These are phyloP conservation scores for Sphagnum tenellum DNA, from an alignment of 225 moss, liverwort and hornwort genomes.

Conservation along the genomic window DNA sequence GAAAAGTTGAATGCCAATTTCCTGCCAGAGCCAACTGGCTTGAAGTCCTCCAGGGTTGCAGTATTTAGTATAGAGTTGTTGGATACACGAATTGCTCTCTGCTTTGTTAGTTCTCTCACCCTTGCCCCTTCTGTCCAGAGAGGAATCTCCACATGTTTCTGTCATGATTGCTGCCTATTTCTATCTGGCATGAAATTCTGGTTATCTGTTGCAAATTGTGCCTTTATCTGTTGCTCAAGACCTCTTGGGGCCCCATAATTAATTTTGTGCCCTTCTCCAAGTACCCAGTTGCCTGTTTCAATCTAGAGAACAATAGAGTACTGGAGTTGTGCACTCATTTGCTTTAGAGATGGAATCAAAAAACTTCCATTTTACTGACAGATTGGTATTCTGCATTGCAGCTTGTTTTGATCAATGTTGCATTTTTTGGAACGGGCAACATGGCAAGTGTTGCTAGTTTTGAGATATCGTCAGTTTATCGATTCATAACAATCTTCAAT, in stretches of 20 bases:
- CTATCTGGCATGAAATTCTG: too few species aligned
- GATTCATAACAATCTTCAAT: slow-evolving; percentile 93
- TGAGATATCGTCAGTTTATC: slow-evolving; percentile 97
- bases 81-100: slow-evolving; percentile 80
- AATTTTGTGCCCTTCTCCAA: too few species aligned
- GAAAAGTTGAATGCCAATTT: slow-evolving; percentile 34
- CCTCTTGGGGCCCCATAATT: too few species aligned
- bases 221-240: too few species aligned
- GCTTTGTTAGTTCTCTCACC: slow-evolving; percentile 63
- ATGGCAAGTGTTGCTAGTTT: slow-evolving; percentile 98
- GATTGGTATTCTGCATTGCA: slow-evolving; percentile 15
- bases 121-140: slow-evolving; percentile 1
- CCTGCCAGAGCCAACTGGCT: slow-evolving; percentile 32
- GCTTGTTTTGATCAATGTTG: slow-evolving; percentile 86
- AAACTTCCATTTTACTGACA: too few species aligned
- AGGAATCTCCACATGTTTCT: too few species aligned
- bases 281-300: too few species aligned
- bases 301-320: too few species aligned
- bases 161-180: too few species aligned
- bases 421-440: slow-evolving; percentile 97
- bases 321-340: too few species aligned
- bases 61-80: slow-evolving; percentile 49
- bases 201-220: too few species aligned
- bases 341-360: too few species aligned
- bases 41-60: slow-evolving; percentile 13